Conservation (phyloP, 1,284 basidiomycete species). For the Marasmius sp. region DNA sequence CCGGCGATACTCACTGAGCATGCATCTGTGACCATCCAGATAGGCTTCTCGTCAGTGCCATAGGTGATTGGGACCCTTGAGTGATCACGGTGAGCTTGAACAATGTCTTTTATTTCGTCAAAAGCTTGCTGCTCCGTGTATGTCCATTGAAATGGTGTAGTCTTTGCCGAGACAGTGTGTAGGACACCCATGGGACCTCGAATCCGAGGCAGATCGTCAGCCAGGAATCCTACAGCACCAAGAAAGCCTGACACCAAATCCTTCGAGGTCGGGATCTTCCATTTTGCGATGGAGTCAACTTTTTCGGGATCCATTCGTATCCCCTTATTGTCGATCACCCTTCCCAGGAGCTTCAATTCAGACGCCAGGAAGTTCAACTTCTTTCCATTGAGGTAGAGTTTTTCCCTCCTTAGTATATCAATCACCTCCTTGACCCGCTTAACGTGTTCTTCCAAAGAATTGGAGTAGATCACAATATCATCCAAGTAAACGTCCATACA, state of each 20-base stretch:
- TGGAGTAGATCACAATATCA: conserved; percentile 18
- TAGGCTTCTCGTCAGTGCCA: conserved; percentile 8
- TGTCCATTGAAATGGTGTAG: conserved; percentile 19
- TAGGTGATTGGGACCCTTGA: conserved; percentile 19
- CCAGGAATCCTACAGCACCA: conserved; percentile 22
- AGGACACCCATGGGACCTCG: conserved; percentile 14
- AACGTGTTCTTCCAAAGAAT: conserved; percentile 27
- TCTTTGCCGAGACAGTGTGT: not conserved
- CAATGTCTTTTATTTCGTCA: conserved; percentile 19
- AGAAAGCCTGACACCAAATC: conserved; percentile 20
- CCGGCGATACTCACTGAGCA: conserved; percentile 18
- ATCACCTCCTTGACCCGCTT: conserved; percentile 23
- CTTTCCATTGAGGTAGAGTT: conserved; percentile 23
- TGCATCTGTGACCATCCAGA: conserved; percentile 21
- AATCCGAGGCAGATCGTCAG: conserved; percentile 19
- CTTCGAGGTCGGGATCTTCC: conserved; percentile 17
- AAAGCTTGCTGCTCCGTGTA: conserved; percentile 23
- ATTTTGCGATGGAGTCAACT: conserved; percentile 23
- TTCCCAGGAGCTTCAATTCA: conserved; percentile 25
- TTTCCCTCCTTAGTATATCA: conserved; percentile 20
- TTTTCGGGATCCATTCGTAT: conserved; percentile 35
- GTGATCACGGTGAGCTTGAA: conserved; percentile 14
- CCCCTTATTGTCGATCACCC: conserved; percentile 23
- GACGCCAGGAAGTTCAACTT: conserved; percentile 26
- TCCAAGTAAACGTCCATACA: conserved; percentile 24